Evolutionary conservation across 176 grass and related monocot species (phyloP), one percentile per base, ranked within the genome.

Genomic region (Aegilops speltoides): DNA sequence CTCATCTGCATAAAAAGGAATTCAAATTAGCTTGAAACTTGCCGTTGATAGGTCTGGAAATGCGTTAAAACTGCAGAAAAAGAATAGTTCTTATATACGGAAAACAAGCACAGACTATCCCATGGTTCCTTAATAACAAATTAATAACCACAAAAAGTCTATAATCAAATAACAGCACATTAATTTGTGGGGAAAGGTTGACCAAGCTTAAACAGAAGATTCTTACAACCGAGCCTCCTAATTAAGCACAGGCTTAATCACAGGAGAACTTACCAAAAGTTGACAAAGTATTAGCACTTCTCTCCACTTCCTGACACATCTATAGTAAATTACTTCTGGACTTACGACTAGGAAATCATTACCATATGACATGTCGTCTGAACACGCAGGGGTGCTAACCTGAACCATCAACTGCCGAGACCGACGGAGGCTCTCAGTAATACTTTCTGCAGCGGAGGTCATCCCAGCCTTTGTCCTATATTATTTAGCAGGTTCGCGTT

Each of bases 391-490:
- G 37, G 82, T 77, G 66, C 84, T 76, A 80, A 95, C 96, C 93
- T 95, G 93, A 91, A 95, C 90, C 96, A 98, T 98, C 84, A 94
- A 73, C 40, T 94, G 90, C 29, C 79, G 82, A 64, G 93, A 92
- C 10, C 88, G 79, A 32, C 88, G 86, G 37, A 98, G 91, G 88
- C 93, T 94, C 38, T 94, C 90, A 3, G 93, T 94, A 75, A 95
- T 94, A 85, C 93, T 95, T 94, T 94, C 96, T 76, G 91, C 90
- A 89, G 93, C 88, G 56, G 93, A 94, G 57, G 90, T 94, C 93
- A 95, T 92, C 22, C 90, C 93, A 89, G 82, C 84, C 77, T 94
- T 95, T 91, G 93, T 98, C 86, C 91, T 98, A 62, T 29, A 84
- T 33, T 10, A 60, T 68, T 57, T 77, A 20, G 54, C 36, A 50